A percentile compares a stretch with the other conserved stretches of the same genome.
These are phyloP conservation scores for Sequoiadendron giganteum DNA, from an alignment of 75 land plant genomes.

Conservation along the genomic window DNA sequence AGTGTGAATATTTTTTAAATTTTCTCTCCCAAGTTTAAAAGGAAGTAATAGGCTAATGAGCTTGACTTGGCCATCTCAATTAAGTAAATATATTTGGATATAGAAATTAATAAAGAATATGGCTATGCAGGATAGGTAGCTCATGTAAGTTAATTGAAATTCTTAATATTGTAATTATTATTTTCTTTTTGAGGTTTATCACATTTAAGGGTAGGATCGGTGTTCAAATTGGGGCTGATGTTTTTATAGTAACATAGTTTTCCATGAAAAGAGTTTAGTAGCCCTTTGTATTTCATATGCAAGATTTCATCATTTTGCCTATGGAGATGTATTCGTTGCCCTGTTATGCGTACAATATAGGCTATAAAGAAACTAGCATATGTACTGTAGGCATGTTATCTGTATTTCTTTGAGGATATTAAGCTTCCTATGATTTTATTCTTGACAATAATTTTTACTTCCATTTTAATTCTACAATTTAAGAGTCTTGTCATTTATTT, in stretches of 20 bases:
- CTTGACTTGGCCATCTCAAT: not conserved
- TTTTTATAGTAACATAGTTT: not conserved
- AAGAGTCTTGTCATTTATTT: not conserved
- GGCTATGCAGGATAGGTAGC: not conserved
- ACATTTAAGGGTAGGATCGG: too few species aligned
- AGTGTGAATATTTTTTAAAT: not conserved
- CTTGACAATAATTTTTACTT: not conserved
- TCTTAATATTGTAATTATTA: too few species aligned
- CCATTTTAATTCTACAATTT: not conserved
- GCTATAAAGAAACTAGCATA: not conserved
- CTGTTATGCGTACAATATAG: not conserved
- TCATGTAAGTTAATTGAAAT: too few species aligned
- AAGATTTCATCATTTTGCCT: not conserved
- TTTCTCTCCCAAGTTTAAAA: not conserved
- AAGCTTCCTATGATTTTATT: not conserved
- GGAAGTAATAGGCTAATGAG: not conserved
- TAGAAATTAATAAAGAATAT: not conserved
- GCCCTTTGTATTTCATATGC: not conserved
- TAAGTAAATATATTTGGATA: not conserved
- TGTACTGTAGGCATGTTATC: constrained; percentile 7
- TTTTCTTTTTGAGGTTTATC: too few species aligned
- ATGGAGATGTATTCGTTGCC: not conserved
- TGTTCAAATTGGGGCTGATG: too few species aligned
- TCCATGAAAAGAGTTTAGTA: not conserved
- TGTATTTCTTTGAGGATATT: not conserved